Evolutionary conservation across 2,329 filamentous ascomycete species (phyloP), one percentile per base, ranked within the genome.

Genomic region (Ophiostoma populinum): DNA sequence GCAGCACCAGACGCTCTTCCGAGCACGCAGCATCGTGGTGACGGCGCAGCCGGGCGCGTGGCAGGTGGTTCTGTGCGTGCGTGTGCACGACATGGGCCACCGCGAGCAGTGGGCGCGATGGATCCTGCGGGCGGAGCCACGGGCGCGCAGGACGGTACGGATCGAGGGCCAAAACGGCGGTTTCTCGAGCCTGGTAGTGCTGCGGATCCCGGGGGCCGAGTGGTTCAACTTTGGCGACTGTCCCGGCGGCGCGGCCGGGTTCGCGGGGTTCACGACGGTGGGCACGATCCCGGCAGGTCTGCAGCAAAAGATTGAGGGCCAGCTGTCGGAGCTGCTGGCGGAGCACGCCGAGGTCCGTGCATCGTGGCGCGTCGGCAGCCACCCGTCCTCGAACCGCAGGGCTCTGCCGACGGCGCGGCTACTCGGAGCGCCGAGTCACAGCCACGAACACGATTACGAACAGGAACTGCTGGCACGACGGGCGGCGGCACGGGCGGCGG

Each of bases 51-150:
- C 40, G 1, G 30, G 32, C 5, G 40, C 40, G 24, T 36, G 40
- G 4, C 40, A 45, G 13, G 43, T 45, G 11, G 32, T 44, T 6
- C 28, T 45, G 8, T 45, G 43, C 21, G 32, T 45, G 5, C 41
- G 43, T n/a, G 34, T 44, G 2, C 21, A 43, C 4, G 31, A 25
- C 7, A 34, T 40, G 12, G 28, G 31, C n/a, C 9, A 28, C 4
- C 29, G 40, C 13, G 36, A 31, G 7, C 26, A 38, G 27, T 45
- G 44, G 44, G 37, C 28, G n/a, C 36, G 42, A 18, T 46, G 44
- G 44, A 45, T 46, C 3, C 39, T 32, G 22, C 29, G 36, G 10
- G 40, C 44, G 2, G 25, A 20, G 2, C 33, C 34, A 1, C 13
- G 20, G 7, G 41, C 37, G 1, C 38, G 42, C 2, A 36, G 42